Conservation (phyloP, 108 stramenopile species). For the Nannochloropsis salina region DNA sequence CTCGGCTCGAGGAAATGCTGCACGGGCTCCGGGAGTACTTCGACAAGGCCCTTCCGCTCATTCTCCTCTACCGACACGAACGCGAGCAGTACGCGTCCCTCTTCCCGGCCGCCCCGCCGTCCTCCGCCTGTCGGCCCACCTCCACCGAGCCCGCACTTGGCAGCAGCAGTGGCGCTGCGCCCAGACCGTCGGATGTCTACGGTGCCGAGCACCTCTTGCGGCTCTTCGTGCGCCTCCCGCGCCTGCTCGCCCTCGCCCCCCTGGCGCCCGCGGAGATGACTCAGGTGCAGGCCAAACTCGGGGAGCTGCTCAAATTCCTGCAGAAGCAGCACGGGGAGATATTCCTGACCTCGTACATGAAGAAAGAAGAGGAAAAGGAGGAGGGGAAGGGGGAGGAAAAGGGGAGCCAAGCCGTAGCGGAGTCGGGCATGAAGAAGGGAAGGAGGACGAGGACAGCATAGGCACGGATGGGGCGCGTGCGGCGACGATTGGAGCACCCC, state of each 20-base stretch:
- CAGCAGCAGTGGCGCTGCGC: neutral
- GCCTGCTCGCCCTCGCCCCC: constrained; percentile 34
- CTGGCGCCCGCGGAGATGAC: constrained; percentile 33
- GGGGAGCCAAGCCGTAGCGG: neutral
- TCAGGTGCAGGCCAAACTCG: constrained; percentile 40
- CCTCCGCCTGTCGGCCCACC: neutral
- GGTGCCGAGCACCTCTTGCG: constrained; percentile 50
- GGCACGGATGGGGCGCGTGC: too few species aligned
- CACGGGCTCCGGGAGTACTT: constrained; percentile 50
- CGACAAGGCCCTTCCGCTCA: constrained; percentile 51
- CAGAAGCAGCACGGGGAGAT: constrained; percentile 42
- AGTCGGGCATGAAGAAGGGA: neutral
- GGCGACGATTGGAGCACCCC: too few species aligned
- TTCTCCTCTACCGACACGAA: constrained; percentile 51
- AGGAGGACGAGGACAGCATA: neutral
- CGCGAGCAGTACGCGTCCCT: constrained; percentile 40
- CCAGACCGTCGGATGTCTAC: constrained; percentile 39
- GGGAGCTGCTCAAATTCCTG: constrained; percentile 42
- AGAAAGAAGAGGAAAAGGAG: constrained; percentile 27
- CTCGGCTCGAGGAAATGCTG: constrained; percentile 60
- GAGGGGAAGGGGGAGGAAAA: neutral
- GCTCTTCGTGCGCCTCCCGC: constrained; percentile 40
- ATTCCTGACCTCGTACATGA: constrained; percentile 33
- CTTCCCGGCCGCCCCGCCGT: neutral
- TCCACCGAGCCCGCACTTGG: too few species aligned